phyloP scores from a whole-genome alignment of 2,329 filamentous ascomycete species.

The Fusarium floridanum region DNA sequence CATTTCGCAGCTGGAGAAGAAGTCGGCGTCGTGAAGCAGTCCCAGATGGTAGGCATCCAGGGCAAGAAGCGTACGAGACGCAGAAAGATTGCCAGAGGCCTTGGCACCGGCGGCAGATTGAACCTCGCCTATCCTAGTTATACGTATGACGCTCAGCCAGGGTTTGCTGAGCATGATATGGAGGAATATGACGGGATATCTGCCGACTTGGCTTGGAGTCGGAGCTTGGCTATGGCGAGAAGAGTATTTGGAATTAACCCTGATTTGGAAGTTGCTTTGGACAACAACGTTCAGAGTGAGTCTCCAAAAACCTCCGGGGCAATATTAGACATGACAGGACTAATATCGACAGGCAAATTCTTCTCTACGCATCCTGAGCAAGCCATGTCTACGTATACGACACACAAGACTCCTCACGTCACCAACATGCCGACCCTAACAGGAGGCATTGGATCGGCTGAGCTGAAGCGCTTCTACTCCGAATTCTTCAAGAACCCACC shows the following conservation, averaged over 20 bases:
- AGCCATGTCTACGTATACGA: constrained; percentile 71
- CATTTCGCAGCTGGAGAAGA: constrained; percentile 56
- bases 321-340: background rate
- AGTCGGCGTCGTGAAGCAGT: constrained; percentile 56
- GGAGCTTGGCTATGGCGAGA: constrained; percentile 70
- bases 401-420: constrained; percentile 75
- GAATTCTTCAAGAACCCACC: constrained; percentile 74
- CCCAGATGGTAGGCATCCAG: constrained; percentile 60
- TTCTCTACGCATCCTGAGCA: constrained; percentile 67
- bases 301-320: background rate
- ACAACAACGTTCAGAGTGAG: constrained; percentile 73
- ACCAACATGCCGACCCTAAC: constrained; percentile 76
- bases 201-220: constrained; percentile 76
- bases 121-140: constrained; percentile 56
- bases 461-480: constrained; percentile 73
- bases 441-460: constrained; percentile 71
- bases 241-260: constrained; percentile 73
- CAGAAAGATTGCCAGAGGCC: constrained; percentile 52
- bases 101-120: constrained; percentile 54
- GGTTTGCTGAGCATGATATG: constrained; percentile 79
- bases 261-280: constrained; percentile 74
- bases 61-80: constrained; percentile 55
- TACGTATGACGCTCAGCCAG: constrained; percentile 64
- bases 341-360: constrained; percentile 60
- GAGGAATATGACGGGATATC: constrained; percentile 75